Conservation (phyloP, 23 red algal genomes). For the Rhodosorus marinus region DNA sequence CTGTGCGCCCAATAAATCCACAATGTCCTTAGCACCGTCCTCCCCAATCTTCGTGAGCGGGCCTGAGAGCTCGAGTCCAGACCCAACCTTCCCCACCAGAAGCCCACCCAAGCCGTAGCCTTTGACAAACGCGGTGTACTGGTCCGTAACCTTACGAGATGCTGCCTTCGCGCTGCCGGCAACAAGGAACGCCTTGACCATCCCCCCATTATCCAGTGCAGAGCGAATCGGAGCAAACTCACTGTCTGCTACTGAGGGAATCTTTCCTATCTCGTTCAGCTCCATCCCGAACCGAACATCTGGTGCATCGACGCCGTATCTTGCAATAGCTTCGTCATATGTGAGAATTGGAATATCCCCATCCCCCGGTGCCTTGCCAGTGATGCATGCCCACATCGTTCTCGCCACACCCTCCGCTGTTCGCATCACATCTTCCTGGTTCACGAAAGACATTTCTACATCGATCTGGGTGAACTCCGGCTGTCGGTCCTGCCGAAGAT, state of each 20-base stretch:
- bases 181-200: slow-evolving; percentile 49
- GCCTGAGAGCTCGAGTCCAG: slow-evolving; percentile 21
- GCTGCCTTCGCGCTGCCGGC: slow-evolving; percentile 16
- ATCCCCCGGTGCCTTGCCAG: background rate
- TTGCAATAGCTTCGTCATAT: slow-evolving; percentile 55
- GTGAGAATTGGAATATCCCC: slow-evolving; percentile 39
- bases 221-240: slow-evolving; percentile 29
- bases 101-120: slow-evolving; percentile 58
- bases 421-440: slow-evolving; percentile 53
- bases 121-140: slow-evolving; percentile 69
- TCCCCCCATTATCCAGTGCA: slow-evolving; percentile 14
- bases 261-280: slow-evolving; percentile 28
- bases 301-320: slow-evolving; percentile 90
- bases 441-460: slow-evolving; percentile 96
- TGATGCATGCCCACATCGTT: slow-evolving; percentile 27
- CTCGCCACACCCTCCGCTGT: slow-evolving; percentile 54
- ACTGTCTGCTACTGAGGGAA: slow-evolving; percentile 3
- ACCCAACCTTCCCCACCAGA: slow-evolving; percentile 68
- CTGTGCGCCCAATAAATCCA: slow-evolving; percentile 16
- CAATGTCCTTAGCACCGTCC: background rate
- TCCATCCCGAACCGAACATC: slow-evolving; percentile 92
- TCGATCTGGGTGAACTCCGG: slow-evolving; percentile 99
- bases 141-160: slow-evolving; percentile 69
- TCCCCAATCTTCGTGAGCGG: slow-evolving; percentile 28
- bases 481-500: slow-evolving; percentile 83